Conservation (phyloP, 2,329 filamentous ascomycete species). For the Pestalotiopsis sp. region DNA sequence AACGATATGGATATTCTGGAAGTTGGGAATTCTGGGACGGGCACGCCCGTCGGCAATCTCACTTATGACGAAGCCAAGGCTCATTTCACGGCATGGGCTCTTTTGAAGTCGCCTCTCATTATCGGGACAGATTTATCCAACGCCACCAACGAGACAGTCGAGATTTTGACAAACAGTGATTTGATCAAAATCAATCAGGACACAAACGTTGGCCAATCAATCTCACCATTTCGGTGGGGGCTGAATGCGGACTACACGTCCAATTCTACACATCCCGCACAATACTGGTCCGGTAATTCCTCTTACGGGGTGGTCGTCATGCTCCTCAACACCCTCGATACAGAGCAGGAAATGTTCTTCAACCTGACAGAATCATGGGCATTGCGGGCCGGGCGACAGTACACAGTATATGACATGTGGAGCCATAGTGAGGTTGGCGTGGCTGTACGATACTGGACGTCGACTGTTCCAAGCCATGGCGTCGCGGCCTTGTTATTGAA, state of each 20-base stretch:
- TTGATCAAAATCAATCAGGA: conserved; percentile 7
- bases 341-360: conserved; percentile 2
- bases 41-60: conserved; percentile 6
- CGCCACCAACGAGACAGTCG: conserved; percentile 1
- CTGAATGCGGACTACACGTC: conserved; percentile 8
- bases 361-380: conserved; percentile 9
- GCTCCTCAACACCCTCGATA: conserved; percentile 9
- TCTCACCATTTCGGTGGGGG: conserved; percentile 5
- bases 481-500: background rate
- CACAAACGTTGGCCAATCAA: background rate
- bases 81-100: conserved; percentile 5
- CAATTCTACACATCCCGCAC: background rate
- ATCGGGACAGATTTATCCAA: conserved; percentile 5
- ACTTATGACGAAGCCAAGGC: conserved; percentile 8
- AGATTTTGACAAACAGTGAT: conserved; percentile 4
- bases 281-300: conserved; percentile 7
- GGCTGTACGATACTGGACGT: conserved; percentile 3
- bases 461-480: conserved; percentile 1
- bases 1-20: conserved; percentile 9
- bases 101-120: conserved; percentile 4
- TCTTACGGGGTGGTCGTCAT: background rate
- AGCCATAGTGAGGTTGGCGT: background rate
- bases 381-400: conserved; percentile 1
- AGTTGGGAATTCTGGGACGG: conserved; percentile 3
- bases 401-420: conserved; percentile 6